Percentiles rank a stretch among this genome's conserved stretches.
These are phyloP conservation scores for Botrytis deweyae DNA, from an alignment of 2,329 filamentous ascomycete species.

Conservation along the genomic window DNA sequence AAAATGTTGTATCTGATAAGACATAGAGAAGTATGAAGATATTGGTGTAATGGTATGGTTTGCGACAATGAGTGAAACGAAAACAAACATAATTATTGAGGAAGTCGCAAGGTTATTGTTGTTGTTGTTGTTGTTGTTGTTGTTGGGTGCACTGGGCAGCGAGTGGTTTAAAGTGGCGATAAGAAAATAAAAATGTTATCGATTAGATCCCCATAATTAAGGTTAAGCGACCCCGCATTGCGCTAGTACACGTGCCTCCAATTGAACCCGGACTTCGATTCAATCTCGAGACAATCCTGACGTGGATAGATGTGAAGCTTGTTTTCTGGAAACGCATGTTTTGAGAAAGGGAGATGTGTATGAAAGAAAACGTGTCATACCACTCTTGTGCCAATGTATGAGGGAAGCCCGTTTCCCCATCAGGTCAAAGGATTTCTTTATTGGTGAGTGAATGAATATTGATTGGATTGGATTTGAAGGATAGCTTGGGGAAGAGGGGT, in stretches of 20 bases:
- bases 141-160: conserved; percentile 3
- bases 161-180: conserved; percentile 13
- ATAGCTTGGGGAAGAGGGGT: not conserved
- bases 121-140: not conserved
- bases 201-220: not conserved
- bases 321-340: conserved; percentile 2
- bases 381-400: not conserved
- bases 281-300: not conserved
- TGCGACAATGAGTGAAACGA: not conserved
- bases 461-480: not conserved
- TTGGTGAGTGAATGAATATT: not conserved
- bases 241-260: conserved; percentile 8
- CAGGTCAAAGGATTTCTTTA: not conserved
- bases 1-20: not conserved
- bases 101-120: not conserved
- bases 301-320: not conserved
- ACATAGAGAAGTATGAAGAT: not conserved
- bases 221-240: conserved; percentile 17
- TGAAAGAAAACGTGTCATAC: not conserved
- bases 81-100: not conserved
- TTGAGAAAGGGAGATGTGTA: not conserved
- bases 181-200: conserved; percentile 13
- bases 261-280: not conserved
- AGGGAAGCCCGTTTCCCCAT: not conserved
- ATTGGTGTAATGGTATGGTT: not conserved